These are phyloP conservation scores for Astrephomene gubernaculifera DNA, from an alignment of 139 green algal genomes.

Conservation along the genomic window DNA sequence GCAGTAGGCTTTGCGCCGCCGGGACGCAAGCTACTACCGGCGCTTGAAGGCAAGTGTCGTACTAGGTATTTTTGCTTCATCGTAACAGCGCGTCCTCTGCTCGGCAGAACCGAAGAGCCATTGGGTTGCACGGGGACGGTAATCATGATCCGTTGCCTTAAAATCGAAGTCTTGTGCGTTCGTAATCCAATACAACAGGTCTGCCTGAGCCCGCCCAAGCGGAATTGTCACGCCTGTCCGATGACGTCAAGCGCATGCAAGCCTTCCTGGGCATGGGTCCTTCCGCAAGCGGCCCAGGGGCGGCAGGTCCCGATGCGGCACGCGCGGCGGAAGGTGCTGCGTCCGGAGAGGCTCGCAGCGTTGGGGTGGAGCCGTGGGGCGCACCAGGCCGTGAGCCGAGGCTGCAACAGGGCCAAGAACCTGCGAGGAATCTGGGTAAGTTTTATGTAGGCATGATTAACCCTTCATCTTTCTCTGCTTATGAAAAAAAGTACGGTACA, in stretches of 20 bases:
- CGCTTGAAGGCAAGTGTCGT: not conserved
- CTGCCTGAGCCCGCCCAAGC: not conserved
- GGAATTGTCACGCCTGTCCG: not conserved
- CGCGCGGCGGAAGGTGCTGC: not conserved
- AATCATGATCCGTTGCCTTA: too few relatives aligned
- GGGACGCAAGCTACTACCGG: not conserved
- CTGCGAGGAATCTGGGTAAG: too few relatives aligned
- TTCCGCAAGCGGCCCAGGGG: not conserved
- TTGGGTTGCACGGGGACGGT: too few relatives aligned
- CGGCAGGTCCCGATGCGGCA: not conserved
- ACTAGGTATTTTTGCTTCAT: not conserved
- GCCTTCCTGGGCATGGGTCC: constrained; percentile 24
- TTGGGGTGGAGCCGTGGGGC: not conserved
- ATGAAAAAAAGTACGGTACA: too few relatives aligned
- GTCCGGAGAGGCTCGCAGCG: not conserved
- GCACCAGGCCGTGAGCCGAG: constrained; percentile 5
- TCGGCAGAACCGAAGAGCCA: too few relatives aligned
- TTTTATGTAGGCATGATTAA: too few relatives aligned
- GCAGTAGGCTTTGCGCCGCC: constrained; percentile 3
- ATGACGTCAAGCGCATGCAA: constrained; percentile 25
- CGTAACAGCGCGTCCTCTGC: too few relatives aligned
- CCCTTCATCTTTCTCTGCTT: too few relatives aligned
- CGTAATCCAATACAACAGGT: not conserved
- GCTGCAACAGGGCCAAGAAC: not conserved
- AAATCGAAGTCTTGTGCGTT: too few relatives aligned